These are phyloP conservation scores for Haematococcus sp. DNA, from an alignment of 139 green algal species.

Conservation along the genomic window DNA sequence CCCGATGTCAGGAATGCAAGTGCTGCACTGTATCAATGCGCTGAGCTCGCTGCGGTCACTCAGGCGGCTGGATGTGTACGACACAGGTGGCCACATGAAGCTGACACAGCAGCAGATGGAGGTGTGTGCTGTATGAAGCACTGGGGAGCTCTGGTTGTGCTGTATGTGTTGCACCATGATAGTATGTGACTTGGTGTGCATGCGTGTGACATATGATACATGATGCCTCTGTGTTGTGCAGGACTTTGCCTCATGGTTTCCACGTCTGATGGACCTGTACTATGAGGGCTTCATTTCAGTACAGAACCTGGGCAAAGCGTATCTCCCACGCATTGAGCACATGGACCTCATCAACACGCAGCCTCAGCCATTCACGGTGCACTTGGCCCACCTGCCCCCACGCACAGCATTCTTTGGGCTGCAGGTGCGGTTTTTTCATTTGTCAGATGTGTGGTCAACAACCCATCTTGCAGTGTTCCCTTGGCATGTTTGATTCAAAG, in stretches of 20 bases:
- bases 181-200: no score
- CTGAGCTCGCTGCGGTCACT: not conserved
- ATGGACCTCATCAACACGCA: conserved; percentile 9
- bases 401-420: not conserved
- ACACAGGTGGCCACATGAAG: conserved; percentile 6
- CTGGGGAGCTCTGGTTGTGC: no score
- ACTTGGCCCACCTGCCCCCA: not conserved
- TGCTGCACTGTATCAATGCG: no score
- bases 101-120: conserved; percentile 8
- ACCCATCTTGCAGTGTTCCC: no score
- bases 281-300: not conserved
- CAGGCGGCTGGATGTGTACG: not conserved
- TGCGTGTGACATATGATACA: no score
- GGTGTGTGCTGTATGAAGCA: not conserved
- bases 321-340: not conserved
- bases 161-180: no score
- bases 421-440: not conserved
- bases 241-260: conserved; percentile 6
- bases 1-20: no score
- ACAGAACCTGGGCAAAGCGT: not conserved
- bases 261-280: not conserved
- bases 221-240: not conserved
- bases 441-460: no score
- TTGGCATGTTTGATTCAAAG: no score
- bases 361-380: not conserved